A percentile compares a stretch with the other conserved stretches of the same genome.
Evolutionary conservation across 495 filamentous ascomycete species (phyloP).

Genomic region (Penicillium longicatenatum): DNA sequence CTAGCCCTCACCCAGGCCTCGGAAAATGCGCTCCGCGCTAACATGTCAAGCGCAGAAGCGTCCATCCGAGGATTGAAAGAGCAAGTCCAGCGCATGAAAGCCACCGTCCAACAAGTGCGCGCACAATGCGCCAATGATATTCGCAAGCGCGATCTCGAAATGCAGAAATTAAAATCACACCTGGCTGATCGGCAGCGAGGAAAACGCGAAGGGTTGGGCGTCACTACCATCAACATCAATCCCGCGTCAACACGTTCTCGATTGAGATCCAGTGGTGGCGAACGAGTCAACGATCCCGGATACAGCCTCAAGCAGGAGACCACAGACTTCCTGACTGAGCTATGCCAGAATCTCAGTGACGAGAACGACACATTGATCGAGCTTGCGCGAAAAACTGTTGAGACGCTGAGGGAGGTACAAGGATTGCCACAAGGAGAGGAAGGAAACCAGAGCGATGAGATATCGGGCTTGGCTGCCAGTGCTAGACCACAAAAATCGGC

Average conservation of each 20-base stretch:
- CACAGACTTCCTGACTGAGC: constrained; percentile 84
- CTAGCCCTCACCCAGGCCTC: constrained; percentile 73
- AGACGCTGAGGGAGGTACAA: constrained; percentile 75
- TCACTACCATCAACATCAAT: constrained; percentile 54
- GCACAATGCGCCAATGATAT: constrained; percentile 89
- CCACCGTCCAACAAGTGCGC: constrained; percentile 75
- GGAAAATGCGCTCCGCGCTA: constrained; percentile 66
- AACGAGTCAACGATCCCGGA: constrained; percentile 56
- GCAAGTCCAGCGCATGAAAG: constrained; percentile 76
- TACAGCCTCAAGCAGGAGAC: constrained; percentile 85
- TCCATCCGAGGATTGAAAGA: constrained; percentile 72
- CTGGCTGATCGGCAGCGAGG: constrained; percentile 58
- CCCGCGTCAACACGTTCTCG: constrained; percentile 37
- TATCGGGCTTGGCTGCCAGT: constrained; percentile 37
- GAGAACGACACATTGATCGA: constrained; percentile 86
- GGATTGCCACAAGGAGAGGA: constrained; percentile 61
- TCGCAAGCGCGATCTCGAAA: constrained; percentile 85
- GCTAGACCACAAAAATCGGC: constrained; percentile 35
- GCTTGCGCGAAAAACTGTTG: constrained; percentile 69
- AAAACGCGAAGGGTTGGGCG: constrained; percentile 49
- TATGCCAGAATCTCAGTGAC: constrained; percentile 85
- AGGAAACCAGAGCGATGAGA: constrained; percentile 33
- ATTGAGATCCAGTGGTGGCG: constrained; percentile 35
- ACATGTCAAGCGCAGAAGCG: constrained; percentile 70
- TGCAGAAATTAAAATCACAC: constrained; percentile 85